These are phyloP conservation scores for Amphicarpaea edgeworthii DNA, from an alignment of 306 rosid genomes.

Conservation along the genomic window DNA sequence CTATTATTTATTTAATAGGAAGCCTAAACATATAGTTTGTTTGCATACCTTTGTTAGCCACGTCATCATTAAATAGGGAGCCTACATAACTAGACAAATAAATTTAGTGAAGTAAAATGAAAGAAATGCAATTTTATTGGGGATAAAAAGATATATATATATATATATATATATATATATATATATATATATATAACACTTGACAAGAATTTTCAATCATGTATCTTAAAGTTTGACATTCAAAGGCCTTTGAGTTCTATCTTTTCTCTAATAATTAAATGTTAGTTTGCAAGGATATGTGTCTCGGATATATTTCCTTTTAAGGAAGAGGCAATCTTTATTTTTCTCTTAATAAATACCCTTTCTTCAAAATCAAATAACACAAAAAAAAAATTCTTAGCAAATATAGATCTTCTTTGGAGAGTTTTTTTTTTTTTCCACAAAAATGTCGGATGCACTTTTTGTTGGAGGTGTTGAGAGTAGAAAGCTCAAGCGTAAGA, in stretches of 20 bases:
- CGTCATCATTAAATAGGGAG: no score
- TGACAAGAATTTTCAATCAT: neutral
- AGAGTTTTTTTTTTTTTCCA: neutral
- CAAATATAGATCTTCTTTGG: neutral
- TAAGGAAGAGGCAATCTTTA: neutral
- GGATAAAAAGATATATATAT: neutral
- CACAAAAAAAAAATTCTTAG: neutral
- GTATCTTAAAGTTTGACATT: neutral
- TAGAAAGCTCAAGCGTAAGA: neutral
- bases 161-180: neutral
- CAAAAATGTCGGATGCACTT: constrained; percentile 7
- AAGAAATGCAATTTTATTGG: neutral
- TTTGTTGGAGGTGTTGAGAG: neutral
- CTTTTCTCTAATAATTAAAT: neutral
- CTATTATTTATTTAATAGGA: no score
- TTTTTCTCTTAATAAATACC: constrained; percentile 26
- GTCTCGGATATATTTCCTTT: neutral
- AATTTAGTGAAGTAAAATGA: neutral
- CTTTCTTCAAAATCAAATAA: neutral
- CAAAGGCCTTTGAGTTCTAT: neutral
- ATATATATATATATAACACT: neutral
- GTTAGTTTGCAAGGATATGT: neutral
- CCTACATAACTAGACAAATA: no score
- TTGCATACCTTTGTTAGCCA: no score
- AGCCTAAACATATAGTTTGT: no score